These are phyloP conservation scores for Aquilaria malaccensis DNA, from an alignment of 345 rosid genomes.

Conservation along the genomic window DNA sequence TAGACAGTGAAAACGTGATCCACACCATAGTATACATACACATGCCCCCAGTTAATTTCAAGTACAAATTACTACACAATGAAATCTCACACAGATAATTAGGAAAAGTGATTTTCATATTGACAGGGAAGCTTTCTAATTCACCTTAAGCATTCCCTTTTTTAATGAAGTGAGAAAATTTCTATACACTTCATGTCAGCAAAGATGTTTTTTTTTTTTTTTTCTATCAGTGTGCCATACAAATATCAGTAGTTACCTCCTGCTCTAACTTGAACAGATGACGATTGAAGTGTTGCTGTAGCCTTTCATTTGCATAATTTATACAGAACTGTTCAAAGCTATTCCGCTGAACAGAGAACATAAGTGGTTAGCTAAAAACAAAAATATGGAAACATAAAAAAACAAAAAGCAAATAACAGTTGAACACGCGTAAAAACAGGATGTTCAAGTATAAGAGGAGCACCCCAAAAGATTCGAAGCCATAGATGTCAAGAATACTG, in stretches of 20 bases:
- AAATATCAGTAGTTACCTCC: constrained; percentile 49
- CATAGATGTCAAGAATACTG: constrained; percentile 98
- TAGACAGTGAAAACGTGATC: too few relatives aligned
- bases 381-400: neutral
- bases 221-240: neutral
- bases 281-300: constrained; percentile 98
- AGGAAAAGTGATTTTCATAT: too few relatives aligned
- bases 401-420: constrained; percentile 9
- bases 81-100: too few relatives aligned
- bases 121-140: too few relatives aligned
- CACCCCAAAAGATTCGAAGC: constrained; percentile 98
- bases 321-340: constrained; percentile 99
- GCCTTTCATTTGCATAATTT: constrained; percentile 97
- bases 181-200: too few relatives aligned
- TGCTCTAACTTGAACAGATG: constrained; percentile 97
- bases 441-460: constrained; percentile 7
- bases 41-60: too few relatives aligned
- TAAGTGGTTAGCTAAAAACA: constrained; percentile 12
- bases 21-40: too few relatives aligned
- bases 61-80: too few relatives aligned
- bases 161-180: too few relatives aligned
- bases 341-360: constrained; percentile 61
- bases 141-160: too few relatives aligned
- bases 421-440: constrained; percentile 2
- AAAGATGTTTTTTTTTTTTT: neutral